Evolutionary conservation across 768 basidiomycete species (phyloP).

Genomic region (Lactarius indigo): DNA sequence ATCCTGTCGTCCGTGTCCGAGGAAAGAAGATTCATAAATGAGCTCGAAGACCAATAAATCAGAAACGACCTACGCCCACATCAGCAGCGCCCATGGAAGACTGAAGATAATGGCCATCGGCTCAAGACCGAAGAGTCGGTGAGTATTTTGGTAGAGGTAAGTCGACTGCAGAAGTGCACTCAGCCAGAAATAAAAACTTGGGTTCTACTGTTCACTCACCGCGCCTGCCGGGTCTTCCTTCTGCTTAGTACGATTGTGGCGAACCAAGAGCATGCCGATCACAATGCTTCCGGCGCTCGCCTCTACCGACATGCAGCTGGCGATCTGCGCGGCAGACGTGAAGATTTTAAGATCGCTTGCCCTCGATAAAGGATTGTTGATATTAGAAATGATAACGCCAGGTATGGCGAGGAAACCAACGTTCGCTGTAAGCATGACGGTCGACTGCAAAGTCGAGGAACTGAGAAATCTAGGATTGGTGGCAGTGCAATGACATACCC

Average conservation of each 20-base stretch:
- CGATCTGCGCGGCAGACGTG: constrained; percentile 9
- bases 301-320: constrained; percentile 16
- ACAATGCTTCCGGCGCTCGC: constrained; percentile 21
- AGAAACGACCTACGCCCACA: constrained; percentile 17
- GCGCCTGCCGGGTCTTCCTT: constrained; percentile 8
- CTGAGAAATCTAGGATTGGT: neutral
- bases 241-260: constrained; percentile 15
- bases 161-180: neutral
- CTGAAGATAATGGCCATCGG: constrained; percentile 18
- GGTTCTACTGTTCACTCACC: neutral
- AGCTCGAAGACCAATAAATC: neutral
- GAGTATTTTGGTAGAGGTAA: constrained; percentile 1
- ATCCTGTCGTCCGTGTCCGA: neutral
- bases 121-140: constrained; percentile 11
- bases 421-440: constrained; percentile 17
- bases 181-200: neutral
- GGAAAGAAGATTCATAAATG: neutral
- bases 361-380: neutral
- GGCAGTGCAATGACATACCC: neutral
- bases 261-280: constrained; percentile 16
- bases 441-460: constrained; percentile 4
- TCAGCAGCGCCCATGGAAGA: constrained; percentile 16
- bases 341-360: neutral
- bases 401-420: constrained; percentile 22
- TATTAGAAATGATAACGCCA: neutral